A percentile compares a stretch with the other conserved stretches of the same genome.
Conservation (phyloP, 2,329 filamentous ascomycete genomes). For the Fusarium stilboides region DNA sequence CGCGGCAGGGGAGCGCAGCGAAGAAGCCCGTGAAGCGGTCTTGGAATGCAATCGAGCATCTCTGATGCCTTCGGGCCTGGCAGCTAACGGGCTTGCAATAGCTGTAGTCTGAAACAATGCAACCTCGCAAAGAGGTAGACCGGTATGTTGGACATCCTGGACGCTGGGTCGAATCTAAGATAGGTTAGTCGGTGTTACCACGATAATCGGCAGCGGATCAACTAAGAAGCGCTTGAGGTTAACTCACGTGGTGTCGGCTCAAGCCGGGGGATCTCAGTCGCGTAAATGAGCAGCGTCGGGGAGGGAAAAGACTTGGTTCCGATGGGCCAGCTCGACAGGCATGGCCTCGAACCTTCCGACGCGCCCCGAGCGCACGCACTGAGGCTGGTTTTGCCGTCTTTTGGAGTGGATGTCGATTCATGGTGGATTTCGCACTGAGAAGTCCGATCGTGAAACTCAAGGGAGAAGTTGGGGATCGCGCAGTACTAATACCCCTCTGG, state of each 20-base stretch:
- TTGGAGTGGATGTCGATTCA: constrained; percentile 19
- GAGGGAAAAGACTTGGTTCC: constrained; percentile 27
- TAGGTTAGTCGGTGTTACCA: neutral
- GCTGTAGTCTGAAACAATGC: constrained; percentile 19
- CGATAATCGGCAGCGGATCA: neutral
- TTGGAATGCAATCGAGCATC: neutral
- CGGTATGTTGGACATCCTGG: constrained; percentile 11
- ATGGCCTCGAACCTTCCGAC: constrained; percentile 13
- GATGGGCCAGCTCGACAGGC: constrained; percentile 2
- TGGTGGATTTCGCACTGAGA: neutral
- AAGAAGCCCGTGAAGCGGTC: constrained; percentile 6
- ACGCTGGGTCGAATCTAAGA: constrained; percentile 16
- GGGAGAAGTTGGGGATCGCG: constrained; percentile 20
- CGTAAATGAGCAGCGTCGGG: constrained; percentile 19
- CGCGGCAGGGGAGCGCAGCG: constrained; percentile 4
- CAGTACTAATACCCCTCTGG: constrained; percentile 28
- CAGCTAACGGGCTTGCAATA: constrained; percentile 9
- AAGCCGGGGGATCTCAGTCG: neutral
- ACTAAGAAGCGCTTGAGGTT: constrained; percentile 1
- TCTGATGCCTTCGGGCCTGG: neutral
- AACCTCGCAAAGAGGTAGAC: constrained; percentile 20
- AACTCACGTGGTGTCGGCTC: constrained; percentile 15
- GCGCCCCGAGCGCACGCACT: neutral
- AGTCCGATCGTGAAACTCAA: constrained; percentile 8
- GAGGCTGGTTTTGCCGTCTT: constrained; percentile 13